Evolutionary conservation across 805 yeast species (phyloP).

Genomic region (Zygosaccharomyces lentus): DNA sequence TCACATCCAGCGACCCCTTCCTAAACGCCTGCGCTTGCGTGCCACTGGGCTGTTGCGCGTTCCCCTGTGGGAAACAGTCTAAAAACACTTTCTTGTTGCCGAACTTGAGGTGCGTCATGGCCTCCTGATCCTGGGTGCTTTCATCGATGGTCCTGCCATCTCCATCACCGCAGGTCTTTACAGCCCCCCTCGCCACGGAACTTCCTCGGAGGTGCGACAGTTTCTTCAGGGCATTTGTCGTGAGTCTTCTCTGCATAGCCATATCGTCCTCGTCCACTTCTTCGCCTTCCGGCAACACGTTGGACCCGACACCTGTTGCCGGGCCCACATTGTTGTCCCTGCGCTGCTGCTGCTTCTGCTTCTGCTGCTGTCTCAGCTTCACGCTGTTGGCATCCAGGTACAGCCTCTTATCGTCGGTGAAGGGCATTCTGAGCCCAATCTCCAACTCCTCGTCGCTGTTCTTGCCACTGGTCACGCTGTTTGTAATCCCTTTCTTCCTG

Average conservation of each 20-base stretch:
- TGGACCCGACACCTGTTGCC: background rate
- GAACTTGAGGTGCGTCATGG: constrained; percentile 26
- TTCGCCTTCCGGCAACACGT: constrained; percentile 14
- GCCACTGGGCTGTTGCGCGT: constrained; percentile 4
- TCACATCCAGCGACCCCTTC: constrained; percentile 19
- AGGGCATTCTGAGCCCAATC: constrained; percentile 34
- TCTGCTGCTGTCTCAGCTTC: constrained; percentile 6
- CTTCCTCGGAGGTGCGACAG: constrained; percentile 30
- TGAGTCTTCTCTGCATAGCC: constrained; percentile 33
- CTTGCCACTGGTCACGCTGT: constrained; percentile 23
- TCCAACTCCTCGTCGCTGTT: constrained; percentile 17
- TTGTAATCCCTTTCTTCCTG: constrained; percentile 31
- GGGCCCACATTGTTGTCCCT: background rate
- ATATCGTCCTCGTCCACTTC: constrained; percentile 30
- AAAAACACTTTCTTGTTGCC: constrained; percentile 31
- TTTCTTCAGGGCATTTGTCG: constrained; percentile 39
- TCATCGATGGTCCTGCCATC: constrained; percentile 2
- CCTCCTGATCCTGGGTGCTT: constrained; percentile 9
- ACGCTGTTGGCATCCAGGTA: constrained; percentile 10
- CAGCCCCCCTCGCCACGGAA: constrained; percentile 1
- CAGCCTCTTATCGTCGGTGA: constrained; percentile 30
- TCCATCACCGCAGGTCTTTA: constrained; percentile 1
- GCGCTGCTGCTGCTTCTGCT: constrained; percentile 1
- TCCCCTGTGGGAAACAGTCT: constrained; percentile 24
- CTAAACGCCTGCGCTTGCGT: constrained; percentile 7